Percentiles rank a stretch among this genome's conserved stretches.
phyloP scores from a whole-genome alignment of 1,284 basidiomycete genomes.

The Pascua guehoae region DNA sequence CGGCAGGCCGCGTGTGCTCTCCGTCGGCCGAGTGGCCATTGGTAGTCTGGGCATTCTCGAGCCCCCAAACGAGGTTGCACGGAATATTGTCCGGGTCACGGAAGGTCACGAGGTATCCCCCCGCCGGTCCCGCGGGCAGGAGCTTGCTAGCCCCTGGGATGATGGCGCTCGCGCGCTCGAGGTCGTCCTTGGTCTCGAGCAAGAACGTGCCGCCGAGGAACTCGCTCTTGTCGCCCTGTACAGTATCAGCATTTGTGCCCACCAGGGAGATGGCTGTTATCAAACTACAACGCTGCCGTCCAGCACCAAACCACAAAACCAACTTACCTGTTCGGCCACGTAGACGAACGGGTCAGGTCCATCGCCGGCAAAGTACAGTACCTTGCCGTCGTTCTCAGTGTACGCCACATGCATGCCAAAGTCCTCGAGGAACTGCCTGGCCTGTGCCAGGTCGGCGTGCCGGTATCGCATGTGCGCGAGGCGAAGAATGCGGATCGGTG shows the following conservation, averaged over 20 bases:
- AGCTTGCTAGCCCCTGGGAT: constrained; percentile 17
- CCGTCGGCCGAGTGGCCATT: background rate
- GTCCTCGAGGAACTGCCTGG: constrained; percentile 23
- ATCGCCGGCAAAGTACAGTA: constrained; percentile 21
- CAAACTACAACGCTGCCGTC: background rate
- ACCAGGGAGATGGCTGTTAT: background rate
- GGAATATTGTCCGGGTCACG: constrained; percentile 24
- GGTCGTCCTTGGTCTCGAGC: constrained; percentile 20
- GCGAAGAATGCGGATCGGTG: constrained; percentile 18
- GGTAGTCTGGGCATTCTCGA: constrained; percentile 6
- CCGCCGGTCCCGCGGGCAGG: constrained; percentile 17
- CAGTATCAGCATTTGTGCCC: background rate
- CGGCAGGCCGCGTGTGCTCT: background rate
- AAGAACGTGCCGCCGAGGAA: constrained; percentile 14
- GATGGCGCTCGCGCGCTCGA: constrained; percentile 16
- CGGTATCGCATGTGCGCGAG: constrained; percentile 27
- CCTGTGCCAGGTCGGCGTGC: constrained; percentile 17
- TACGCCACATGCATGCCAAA: constrained; percentile 22
- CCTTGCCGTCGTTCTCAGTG: constrained; percentile 12
- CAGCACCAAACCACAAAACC: background rate
- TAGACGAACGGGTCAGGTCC: constrained; percentile 22
- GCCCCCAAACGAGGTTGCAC: constrained; percentile 23
- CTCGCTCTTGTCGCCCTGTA: constrained; percentile 6
- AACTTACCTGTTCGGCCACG: constrained; percentile 17
- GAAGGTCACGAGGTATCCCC: constrained; percentile 23